Percentiles rank a stretch among this genome's conserved stretches.
Evolutionary conservation across 495 filamentous ascomycete species (phyloP).

Genomic region (Aspergillus avenaceus): DNA sequence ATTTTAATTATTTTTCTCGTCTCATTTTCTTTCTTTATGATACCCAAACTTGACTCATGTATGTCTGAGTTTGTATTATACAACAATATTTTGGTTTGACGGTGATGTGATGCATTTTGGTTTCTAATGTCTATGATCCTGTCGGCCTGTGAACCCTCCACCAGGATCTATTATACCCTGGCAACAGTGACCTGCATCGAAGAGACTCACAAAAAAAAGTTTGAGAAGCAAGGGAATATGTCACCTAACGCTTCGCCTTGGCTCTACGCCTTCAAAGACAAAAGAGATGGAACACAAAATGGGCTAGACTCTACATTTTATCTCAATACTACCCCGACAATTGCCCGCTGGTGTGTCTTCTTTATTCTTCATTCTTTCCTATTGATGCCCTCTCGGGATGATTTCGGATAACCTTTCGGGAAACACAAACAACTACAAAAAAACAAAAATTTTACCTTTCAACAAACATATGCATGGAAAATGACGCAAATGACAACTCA

Average conservation of each 20-base stretch:
- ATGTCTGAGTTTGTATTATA: slow-evolving; percentile 34
- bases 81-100: background rate
- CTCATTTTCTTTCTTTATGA: slow-evolving; percentile 24
- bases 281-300: background rate
- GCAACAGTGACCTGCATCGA: background rate
- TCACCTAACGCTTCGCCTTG: background rate
- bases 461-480: too few species aligned
- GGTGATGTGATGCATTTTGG: background rate
- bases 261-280: background rate
- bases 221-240: background rate
- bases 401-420: background rate
- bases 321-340: slow-evolving; percentile 11
- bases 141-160: background rate
- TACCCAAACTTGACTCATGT: slow-evolving; percentile 38
- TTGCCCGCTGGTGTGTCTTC: slow-evolving; percentile 11
- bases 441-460: background rate
- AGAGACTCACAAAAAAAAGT: background rate
- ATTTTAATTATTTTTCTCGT: slow-evolving; percentile 19
- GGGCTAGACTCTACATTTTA: background rate
- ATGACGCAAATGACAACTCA: too few species aligned
- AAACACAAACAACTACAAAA: background rate
- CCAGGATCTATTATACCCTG: background rate
- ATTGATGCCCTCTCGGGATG: background rate
- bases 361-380: background rate
- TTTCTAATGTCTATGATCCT: background rate